Evolutionary conservation across 2,329 filamentous ascomycete species (phyloP), one percentile per base, ranked within the genome.

Genomic region (Colletotrichum euphorbiae): DNA sequence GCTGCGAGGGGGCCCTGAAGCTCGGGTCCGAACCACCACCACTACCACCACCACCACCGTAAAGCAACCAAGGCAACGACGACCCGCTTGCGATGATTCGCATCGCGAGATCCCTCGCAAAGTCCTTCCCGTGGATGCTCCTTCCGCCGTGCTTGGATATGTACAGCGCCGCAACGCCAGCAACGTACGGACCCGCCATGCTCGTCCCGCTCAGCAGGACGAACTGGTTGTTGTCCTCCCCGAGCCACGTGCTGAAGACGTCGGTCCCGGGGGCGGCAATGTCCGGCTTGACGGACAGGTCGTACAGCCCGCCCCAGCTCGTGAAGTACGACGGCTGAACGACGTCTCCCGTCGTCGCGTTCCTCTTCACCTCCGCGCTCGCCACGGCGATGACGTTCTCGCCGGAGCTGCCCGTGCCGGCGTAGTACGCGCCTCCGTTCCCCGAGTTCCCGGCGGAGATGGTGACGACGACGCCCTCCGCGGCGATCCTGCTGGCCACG

Each of bases 151-250:
- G 68, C 24, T 72, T 70, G 8, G 75, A 72, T 57, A 80, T 74
- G 54, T 78, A 80, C 28, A 80, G 71, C 31, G 78, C 79, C 7
- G 78, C 78, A 38, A 80, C 75, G 21, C 81, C 82, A 15, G 82
- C 82, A 12, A 83, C 75, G 61, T 82, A 82, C 3, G 82, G 82
- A 38, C 78, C 79, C 6, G 82, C 81, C 84, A 85, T 85, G 2
- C 81, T 83, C 1, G 84, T 85, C 36, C 84, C 84, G 55, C 78
- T 81, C 28, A 82, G 74, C 7, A 85, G 75, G 9, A 77, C 77
- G 52, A 76, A 76, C 73, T 11, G 79, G 78, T 64, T 79, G 15
- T 57, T 40, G 11, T 52, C 52, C 6, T 13, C 63, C 0, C 67
- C 67, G 8, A 19, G 24, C 62, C 63, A 84, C 1, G 82, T 84